These are phyloP conservation scores for Boletus vermiculosoides DNA, from an alignment of 768 basidiomycete genomes.

Conservation along the genomic window DNA sequence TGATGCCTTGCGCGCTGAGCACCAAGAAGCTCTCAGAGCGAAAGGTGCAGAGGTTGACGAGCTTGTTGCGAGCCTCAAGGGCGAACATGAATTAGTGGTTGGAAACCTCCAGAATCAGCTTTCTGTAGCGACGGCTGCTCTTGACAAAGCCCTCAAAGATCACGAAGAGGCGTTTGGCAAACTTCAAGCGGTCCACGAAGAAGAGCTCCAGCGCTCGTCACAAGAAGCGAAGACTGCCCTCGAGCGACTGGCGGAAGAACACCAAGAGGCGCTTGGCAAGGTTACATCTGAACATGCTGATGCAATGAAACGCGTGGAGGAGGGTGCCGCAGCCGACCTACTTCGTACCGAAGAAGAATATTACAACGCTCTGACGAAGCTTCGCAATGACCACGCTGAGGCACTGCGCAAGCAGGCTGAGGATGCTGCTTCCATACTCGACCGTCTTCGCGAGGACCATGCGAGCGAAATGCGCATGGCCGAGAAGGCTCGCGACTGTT, in stretches of 20 bases:
- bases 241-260: constrained; percentile 48
- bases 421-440: constrained; percentile 61
- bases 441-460: constrained; percentile 75
- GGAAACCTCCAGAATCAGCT: constrained; percentile 45
- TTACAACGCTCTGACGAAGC: constrained; percentile 74
- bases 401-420: constrained; percentile 59
- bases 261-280: constrained; percentile 51
- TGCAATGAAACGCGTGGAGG: constrained; percentile 58
- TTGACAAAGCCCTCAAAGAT: constrained; percentile 51
- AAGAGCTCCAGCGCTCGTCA: constrained; percentile 50
- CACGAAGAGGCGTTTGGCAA: constrained; percentile 62
- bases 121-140: constrained; percentile 38
- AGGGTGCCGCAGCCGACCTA: constrained; percentile 52
- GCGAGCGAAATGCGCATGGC: constrained; percentile 67
- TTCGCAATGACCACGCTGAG: constrained; percentile 70
- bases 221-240: constrained; percentile 55
- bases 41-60: constrained; percentile 44
- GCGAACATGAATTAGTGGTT: constrained; percentile 45
- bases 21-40: constrained; percentile 42
- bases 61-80: constrained; percentile 46
- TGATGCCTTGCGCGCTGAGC: constrained; percentile 44
- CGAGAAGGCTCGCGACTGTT: constrained; percentile 74
- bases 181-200: constrained; percentile 53
- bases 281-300: constrained; percentile 53
- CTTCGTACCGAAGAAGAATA: constrained; percentile 78